Percentiles rank a stretch among this genome's conserved stretches.
These are phyloP conservation scores for Somion occarium DNA, from an alignment of 1,284 basidiomycete genomes.

Conservation along the genomic window DNA sequence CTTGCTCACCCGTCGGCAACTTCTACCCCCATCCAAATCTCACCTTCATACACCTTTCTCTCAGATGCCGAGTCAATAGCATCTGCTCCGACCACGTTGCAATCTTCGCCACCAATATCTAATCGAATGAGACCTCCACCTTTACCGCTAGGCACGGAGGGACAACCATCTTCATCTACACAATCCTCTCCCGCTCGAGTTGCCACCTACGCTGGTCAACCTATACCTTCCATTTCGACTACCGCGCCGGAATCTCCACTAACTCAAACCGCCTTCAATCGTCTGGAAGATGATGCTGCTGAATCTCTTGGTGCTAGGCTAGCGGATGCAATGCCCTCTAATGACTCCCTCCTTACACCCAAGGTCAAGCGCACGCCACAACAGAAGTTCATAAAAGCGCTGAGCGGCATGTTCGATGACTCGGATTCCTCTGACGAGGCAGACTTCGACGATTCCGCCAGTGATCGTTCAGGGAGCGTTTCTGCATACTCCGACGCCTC, in stretches of 20 bases:
- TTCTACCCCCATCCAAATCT: conserved; percentile 20
- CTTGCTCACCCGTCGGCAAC: conserved; percentile 24
- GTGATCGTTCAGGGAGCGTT: conserved; percentile 27
- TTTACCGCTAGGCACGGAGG: neutral
- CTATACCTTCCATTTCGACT: conserved; percentile 51
- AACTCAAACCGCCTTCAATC: neutral
- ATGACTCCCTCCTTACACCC: conserved; percentile 22
- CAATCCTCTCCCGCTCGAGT: conserved; percentile 1
- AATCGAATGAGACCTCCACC: neutral
- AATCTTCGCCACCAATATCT: conserved; percentile 11
- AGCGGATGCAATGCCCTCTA: conserved; percentile 15
- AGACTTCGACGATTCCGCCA: conserved; percentile 22
- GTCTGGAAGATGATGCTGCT: neutral
- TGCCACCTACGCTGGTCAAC: conserved; percentile 31
- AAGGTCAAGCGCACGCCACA: neutral
- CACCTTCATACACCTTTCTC: conserved; percentile 18
- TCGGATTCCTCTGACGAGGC: conserved; percentile 42
- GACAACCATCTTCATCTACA: neutral
- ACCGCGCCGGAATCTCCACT: conserved; percentile 39
- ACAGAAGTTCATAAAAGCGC: neutral
- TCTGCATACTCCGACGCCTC: conserved; percentile 26
- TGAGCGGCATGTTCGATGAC: conserved; percentile 12
- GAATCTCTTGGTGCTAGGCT: neutral
- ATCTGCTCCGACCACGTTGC: conserved; percentile 24
- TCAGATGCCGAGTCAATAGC: conserved; percentile 22